Base-by-base conservation (phyloP, 345 rosid species). In the Pugionium cornutum region DNA sequence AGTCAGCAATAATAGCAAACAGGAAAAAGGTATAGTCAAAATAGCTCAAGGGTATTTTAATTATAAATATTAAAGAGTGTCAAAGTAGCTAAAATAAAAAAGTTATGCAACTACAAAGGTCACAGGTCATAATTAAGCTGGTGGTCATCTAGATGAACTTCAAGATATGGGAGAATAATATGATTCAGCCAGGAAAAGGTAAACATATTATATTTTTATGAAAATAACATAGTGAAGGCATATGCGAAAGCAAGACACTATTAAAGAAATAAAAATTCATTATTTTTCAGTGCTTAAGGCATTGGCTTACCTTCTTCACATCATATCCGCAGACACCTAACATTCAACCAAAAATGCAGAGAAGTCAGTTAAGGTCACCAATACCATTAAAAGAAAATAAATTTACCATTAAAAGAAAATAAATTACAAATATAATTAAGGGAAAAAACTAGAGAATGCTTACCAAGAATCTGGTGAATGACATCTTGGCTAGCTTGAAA, bases 281-380 rank as follows among this genome's bases (percentile, higher is more conserved):
- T 58, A 51, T 10, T 43, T 50, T 27, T 48, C 53, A 40, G 64
- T 46, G 57, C 35, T 39, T 40, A 74, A 27, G 46, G 49, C 27
- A 59, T 42, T 27, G 34, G 41, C 64, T 64, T 71, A 84, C 84
- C 83, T 80, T 82, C 65, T 67, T 62, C 68, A 73, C 63, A 68
- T 82, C 83, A 71, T 72, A 80, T 32, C 83, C 86, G 71, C 80
- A 84, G 11, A 32, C 36, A n/a, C 80, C 86, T 84, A 84, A 70
- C 61, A 62, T 64, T 63, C 18, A 50, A 48, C 67, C 11, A 28
- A 48, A 41, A 60, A 60, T 34, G 48, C 41, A 67, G 53, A 53
- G 45, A 27, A 50, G 54, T 6, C 58, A 60, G 53, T 36, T 28
- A 4, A 8, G 66, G 53, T 66, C 64, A 69, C 62, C 33, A 63